Evolutionary conservation across 2,329 filamentous ascomycete species (phyloP).

Genomic region (Fusarium verticillioides): DNA sequence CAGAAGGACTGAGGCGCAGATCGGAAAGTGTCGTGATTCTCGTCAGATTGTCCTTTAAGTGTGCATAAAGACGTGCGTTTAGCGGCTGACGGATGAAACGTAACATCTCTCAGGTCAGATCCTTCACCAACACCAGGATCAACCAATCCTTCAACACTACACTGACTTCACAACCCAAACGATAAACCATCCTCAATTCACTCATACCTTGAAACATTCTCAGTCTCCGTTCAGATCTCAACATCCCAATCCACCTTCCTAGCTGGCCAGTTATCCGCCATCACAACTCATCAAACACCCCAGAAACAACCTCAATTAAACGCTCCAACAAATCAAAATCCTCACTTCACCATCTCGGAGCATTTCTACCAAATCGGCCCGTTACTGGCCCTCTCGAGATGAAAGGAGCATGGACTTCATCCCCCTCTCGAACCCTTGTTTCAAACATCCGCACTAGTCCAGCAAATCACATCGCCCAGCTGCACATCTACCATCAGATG

Average conservation of each 20-base stretch:
- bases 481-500: neutral
- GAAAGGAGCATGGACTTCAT: conserved; percentile 34
- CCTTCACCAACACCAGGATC: conserved; percentile 2
- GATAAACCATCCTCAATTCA: rapidly evolving
- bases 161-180: neutral
- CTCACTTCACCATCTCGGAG: neutral
- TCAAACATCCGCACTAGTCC: conserved; percentile 22
- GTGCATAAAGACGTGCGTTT: conserved; percentile 25
- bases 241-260: rapidly evolving
- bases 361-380: conserved; percentile 9
- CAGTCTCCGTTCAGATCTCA: neutral
- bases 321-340: neutral
- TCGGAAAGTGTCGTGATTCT: neutral
- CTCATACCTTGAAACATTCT: neutral
- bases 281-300: neutral
- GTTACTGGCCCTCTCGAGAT: conserved; percentile 26
- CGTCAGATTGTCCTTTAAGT: neutral
- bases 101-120: conserved; percentile 7
- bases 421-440: conserved; percentile 20
- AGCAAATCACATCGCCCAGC: conserved; percentile 14
- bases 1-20: conserved; percentile 4
- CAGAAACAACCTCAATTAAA: neutral
- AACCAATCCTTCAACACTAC: neutral
- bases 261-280: neutral
- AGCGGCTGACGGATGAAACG: conserved; percentile 19